These are phyloP conservation scores for Fagopyrum tataricum DNA, from an alignment of 148 eudicot species.

Conservation along the genomic window DNA sequence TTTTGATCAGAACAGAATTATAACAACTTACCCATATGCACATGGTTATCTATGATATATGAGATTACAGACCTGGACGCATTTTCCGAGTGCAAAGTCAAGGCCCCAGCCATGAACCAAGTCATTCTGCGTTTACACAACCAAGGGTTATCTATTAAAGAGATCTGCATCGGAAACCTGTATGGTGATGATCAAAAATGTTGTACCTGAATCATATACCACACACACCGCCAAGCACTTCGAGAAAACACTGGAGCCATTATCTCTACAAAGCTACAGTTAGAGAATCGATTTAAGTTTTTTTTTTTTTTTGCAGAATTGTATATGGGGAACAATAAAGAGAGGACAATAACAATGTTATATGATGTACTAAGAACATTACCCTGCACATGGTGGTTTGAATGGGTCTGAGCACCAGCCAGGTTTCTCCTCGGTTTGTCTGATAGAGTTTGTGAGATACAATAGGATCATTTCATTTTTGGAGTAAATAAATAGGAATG, in stretches of 20 bases:
- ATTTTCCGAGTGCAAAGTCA: constrained; percentile 4
- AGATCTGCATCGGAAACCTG: neutral
- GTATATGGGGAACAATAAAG: neutral
- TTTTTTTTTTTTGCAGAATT: neutral
- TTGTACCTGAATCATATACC: constrained; percentile 8
- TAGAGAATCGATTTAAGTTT: neutral
- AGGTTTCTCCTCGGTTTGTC: constrained; percentile 18
- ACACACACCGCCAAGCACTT: constrained; percentile 8
- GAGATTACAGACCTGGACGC: neutral
- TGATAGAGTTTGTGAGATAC: constrained; percentile 4
- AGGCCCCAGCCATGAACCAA: constrained; percentile 13
- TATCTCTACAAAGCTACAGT: constrained; percentile 8
- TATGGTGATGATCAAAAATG: neutral
- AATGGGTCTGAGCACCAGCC: constrained; percentile 3
- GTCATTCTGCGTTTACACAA: constrained; percentile 1
- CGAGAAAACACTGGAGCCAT: constrained; percentile 11
- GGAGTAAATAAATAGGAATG: neutral
- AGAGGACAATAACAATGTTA: neutral
- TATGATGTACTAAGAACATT: neutral
- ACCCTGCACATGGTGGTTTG: constrained; percentile 13
- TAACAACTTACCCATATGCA: neutral
- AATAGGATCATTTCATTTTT: neutral
- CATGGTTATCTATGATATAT: neutral
- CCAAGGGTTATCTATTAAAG: neutral
- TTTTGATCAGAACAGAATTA: neutral